Base-by-base conservation (phyloP, 179 eudicot genomes). In the Vitellaria paradoxa region DNA sequence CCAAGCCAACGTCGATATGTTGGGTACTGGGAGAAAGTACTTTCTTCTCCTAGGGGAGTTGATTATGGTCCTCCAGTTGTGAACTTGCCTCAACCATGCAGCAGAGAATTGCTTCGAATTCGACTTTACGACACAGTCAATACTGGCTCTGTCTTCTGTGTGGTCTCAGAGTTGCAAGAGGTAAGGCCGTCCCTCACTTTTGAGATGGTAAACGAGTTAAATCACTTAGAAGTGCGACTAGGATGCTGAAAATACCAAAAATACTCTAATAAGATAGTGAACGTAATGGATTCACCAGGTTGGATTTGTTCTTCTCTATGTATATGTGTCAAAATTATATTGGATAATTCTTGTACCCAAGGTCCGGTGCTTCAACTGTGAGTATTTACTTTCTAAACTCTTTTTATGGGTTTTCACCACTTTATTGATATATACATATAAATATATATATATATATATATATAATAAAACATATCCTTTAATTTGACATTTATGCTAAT, bases 1-100 rank as follows among this genome's bases (percentile, higher is more conserved):
- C 86, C 93, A 49, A 90, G 93, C 79, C 93, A 90, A 70, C 86
- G 91, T 45, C 91, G 91, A n/a, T 90, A 88, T 76, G 93, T 90
- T 30, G 81, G 71, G n/a, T 90, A 90, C 71, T 88, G 91, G 93
- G 86, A 85, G 71, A 82, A 74, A 62, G n/a, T 81, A 49, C 82
- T 88, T 40, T 75, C 80, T 5, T 77, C 78, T 64, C 78, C 84
- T 1, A 64, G 55, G 26, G 83, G 83, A 56, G 71, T 75, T 52
- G 53, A 70, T 50, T 10, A 50, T 70, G 73, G 81, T 61, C 77
- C 77, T 70, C 86, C 84, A 61, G 15, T 26, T 12, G 83, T 86
- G 72, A 77, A 75, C 52, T 80, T 90, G 84, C 93, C 91, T 72
- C 50, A 80, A 60, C 77, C 84, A 13, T 77, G 82, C 59, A 81